Conservation (phyloP, 306 rosid species). For the Prunus persica region Prunus_persica_NCBIv2 NC_034009.1:10515501-10516000, state of each 20-base stretch:
- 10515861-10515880: slow-evolving; percentile 31
- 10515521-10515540: slow-evolving; percentile 1
- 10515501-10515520: not conserved
- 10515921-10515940: slow-evolving; percentile 29
- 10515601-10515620: slow-evolving; percentile 34
- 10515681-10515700: slow-evolving; percentile 22
- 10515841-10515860: slow-evolving; percentile 30
- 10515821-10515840: slow-evolving; percentile 27
- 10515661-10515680: slow-evolving; percentile 12
- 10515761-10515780: slow-evolving; percentile 16
- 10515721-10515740: slow-evolving; percentile 31
- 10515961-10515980: slow-evolving; percentile 29
- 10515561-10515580: slow-evolving; percentile 35
- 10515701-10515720: slow-evolving; percentile 38
- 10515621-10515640: slow-evolving; percentile 28
- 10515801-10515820: slow-evolving; percentile 25
- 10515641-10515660: slow-evolving; percentile 20
- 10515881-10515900: slow-evolving; percentile 35
- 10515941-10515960: slow-evolving; percentile 25
- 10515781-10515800: slow-evolving; percentile 30
- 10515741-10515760: slow-evolving; percentile 30
- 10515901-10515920: slow-evolving; percentile 32
- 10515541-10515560: slow-evolving; percentile 25
- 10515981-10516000: slow-evolving; percentile 39
- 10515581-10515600: slow-evolving; percentile 37